Evolutionary conservation across 257 asterid genomes (phyloP), one percentile per base, ranked within the genome.

Genomic region (Capsicum baccatum): DNA sequence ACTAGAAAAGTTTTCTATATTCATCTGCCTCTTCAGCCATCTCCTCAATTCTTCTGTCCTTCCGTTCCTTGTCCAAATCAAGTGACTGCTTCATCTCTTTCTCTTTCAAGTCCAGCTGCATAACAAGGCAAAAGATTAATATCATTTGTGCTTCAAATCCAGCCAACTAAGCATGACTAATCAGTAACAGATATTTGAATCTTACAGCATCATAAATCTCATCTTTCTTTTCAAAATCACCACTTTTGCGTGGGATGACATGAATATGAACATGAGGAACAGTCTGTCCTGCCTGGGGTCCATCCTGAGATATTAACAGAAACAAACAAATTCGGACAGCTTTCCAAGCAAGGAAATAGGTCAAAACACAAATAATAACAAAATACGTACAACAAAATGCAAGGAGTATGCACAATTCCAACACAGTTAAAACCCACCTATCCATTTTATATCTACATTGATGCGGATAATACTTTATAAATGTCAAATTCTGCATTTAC

Each of bases 191-290:
- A 5, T 10, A 33, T 55, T n/a, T 33, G 69, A 74, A 5, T 47
- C 97, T 90, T 94, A 95, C 99, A 86, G 97, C 98, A 82, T 95
- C 95, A 56, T 95, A 94, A 63, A 94, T 94, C 87, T 95, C 96
- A 78, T 94, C 99, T 15, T 94, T 95, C 14, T 91, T 92, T 86
- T 93, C 94, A 79, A 95, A 94, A 87, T 95, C 99, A 2, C 93
- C 97, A 85, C 84, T 52, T 91, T 87, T 94, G 79, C 98, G 98
- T 0, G 99, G 99, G 79, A 95, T 87, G 87, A 93, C 86, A 92
- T 95, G 99, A 76, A 95, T 88, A 85, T 94, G 98, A 79, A 95
- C 97, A 69, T 95, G 99, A 37, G 98, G 92, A 80, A 95, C 97
- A 2, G 95, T 91, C 88, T 95, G 99, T 63, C 99, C 99, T 33